A percentile compares a stretch with the other conserved stretches of the same genome.
These are phyloP conservation scores for Arachnomyces sp. DNA, from an alignment of 2,329 filamentous ascomycete species.

Conservation along the genomic window DNA sequence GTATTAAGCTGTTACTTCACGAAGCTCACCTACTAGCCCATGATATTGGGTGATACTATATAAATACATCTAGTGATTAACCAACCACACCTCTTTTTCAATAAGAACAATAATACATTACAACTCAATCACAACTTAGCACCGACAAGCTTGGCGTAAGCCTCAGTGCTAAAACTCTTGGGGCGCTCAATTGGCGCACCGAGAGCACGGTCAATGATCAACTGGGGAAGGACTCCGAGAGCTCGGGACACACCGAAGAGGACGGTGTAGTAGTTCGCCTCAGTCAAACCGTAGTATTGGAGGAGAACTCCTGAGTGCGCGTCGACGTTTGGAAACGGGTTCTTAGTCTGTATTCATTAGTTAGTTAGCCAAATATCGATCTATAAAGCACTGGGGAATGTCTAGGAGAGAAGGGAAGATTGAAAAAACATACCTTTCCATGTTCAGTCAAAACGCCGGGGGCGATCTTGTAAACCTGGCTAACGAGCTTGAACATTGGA, in stretches of 20 bases:
- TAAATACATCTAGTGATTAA: too few species aligned
- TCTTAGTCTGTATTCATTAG: constrained; percentile 64
- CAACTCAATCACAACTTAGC: constrained; percentile 73
- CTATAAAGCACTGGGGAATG: neutral
- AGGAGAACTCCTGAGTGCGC: constrained; percentile 98
- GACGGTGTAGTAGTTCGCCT: constrained; percentile 99
- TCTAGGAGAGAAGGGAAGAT: constrained; percentile 9
- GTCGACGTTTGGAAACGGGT: constrained; percentile 91
- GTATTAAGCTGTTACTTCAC: too few species aligned
- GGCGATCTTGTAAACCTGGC: constrained; percentile 99
- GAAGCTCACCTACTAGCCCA: too few species aligned
- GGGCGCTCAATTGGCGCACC: constrained; percentile 96
- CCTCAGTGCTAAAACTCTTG: constrained; percentile 97
- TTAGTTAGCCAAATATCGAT: constrained; percentile 3
- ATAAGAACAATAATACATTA: too few species aligned
- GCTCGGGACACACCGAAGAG: constrained; percentile 98
- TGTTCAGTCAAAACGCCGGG: constrained; percentile 97
- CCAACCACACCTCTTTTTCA: too few species aligned
- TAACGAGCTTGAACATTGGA: constrained; percentile 99
- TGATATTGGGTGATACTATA: too few species aligned
- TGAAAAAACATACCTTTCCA: constrained; percentile 60
- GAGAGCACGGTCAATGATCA: constrained; percentile 98
- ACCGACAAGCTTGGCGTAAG: constrained; percentile 85
- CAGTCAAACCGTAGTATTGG: constrained; percentile 97
- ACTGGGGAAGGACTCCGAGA: constrained; percentile 95